Evolutionary conservation across 2,329 filamentous ascomycete species (phyloP), one percentile per base, ranked within the genome.

Genomic region (Stachybotrys echinatus): DNA sequence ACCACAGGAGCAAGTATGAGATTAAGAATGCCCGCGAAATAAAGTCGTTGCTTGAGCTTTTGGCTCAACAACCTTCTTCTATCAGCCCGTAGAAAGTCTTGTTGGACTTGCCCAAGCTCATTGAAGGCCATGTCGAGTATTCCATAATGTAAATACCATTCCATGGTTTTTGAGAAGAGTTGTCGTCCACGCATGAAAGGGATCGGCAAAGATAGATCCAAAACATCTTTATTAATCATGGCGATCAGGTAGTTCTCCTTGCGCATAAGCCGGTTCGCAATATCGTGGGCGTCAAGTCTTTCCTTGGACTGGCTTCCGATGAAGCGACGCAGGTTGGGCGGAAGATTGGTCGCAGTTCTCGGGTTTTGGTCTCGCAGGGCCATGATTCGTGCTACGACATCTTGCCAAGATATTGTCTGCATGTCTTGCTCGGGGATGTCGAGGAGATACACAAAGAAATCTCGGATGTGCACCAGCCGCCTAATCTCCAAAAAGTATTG

Each of bases 161-260:
- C 87, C 53, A 97, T 77, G 1, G 89, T 95, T 58, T 87, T 85
- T 1, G 94, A 96, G 62, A 96, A 92, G 48, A 96, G 76, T 55
- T 92, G 89, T 20, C 87, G 82, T 42, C 84, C 84, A 38, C 85
- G 81, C 2, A 96, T 62, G 55, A 96, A 92, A 0, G 94, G 94
- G 2, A 99, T 69, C 2, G 90, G 89, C 3, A 96, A 78, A 0
- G 88, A 91, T 43, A 97, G 75, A 63, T 99, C 86, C 40, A 99
- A 70, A 37, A 97, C 83, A 53, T 97, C 94, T 67, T 99, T 97
- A 74, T 99, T 99, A 72, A 97, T 90, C 61, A 99, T 77, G 5
- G 94, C 94, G 60, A 99, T 96, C 54, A 96, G 81, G 61, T 96
- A 99, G 62, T 99, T 99, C 55, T 96, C 92, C 62, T 89, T 88